These are phyloP conservation scores for Phyllosticta citribraziliensis DNA, from an alignment of 2,329 filamentous ascomycete species.

Conservation along the genomic window DNA sequence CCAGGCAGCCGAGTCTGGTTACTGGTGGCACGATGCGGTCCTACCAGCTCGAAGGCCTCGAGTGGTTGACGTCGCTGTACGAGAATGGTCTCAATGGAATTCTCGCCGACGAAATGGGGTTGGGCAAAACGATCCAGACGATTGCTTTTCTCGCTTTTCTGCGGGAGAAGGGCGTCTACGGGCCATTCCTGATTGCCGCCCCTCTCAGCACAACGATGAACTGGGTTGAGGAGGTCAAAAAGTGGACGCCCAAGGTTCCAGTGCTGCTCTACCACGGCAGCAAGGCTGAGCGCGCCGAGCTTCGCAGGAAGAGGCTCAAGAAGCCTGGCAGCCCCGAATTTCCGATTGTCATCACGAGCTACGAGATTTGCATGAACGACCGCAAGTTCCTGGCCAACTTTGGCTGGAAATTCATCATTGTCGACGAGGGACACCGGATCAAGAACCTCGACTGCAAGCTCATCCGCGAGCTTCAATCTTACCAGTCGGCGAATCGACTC, in stretches of 20 bases:
- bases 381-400: slow-evolving; percentile 71
- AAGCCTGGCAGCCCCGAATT: slow-evolving; percentile 62
- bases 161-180: slow-evolving; percentile 76
- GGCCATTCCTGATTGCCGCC: slow-evolving; percentile 83
- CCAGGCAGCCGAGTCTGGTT: slow-evolving; percentile 75
- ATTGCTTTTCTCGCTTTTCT: slow-evolving; percentile 81
- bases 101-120: slow-evolving; percentile 86
- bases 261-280: slow-evolving; percentile 86
- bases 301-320: slow-evolving; percentile 65
- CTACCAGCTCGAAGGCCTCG: slow-evolving; percentile 88
- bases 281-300: slow-evolving; percentile 62
- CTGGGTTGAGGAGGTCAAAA: slow-evolving; percentile 88
- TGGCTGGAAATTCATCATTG: slow-evolving; percentile 96
- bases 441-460: slow-evolving; percentile 94
- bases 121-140: slow-evolving; percentile 87
- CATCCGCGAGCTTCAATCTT: slow-evolving; percentile 79
- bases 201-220: slow-evolving; percentile 88
- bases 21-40: slow-evolving; percentile 83
- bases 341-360: slow-evolving; percentile 87
- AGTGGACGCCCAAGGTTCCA: slow-evolving; percentile 82
- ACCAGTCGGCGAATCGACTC: slow-evolving; percentile 80
- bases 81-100: slow-evolving; percentile 92
- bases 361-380: slow-evolving; percentile 92
- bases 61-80: slow-evolving; percentile 76
- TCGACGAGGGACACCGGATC: slow-evolving; percentile 93